phyloP scores from a whole-genome alignment of 345 rosid genomes.

The Aurinia saxatilis region DNA sequence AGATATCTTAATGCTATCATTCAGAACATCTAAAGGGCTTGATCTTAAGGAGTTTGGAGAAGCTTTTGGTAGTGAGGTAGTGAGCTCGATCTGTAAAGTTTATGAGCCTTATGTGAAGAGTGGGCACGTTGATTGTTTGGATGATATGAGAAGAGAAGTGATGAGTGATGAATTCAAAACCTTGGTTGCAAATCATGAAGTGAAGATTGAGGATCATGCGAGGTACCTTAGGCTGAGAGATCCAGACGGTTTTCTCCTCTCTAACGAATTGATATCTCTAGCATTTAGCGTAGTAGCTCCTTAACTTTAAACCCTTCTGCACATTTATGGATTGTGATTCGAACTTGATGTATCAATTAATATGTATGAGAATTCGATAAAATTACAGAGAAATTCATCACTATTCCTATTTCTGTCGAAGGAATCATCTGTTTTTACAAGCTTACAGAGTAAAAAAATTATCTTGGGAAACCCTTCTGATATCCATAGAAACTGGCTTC shows the following conservation, averaged over 20 bases:
- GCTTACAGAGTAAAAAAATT: slow-evolving; percentile 2
- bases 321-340: slow-evolving; percentile 6
- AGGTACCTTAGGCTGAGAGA: slow-evolving; percentile 64
- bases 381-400: slow-evolving; percentile 12
- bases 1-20: slow-evolving; percentile 83
- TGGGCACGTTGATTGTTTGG: slow-evolving; percentile 69
- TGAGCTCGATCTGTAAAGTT: slow-evolving; percentile 45
- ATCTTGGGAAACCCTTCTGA: not conserved
- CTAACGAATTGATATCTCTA: slow-evolving; percentile 74
- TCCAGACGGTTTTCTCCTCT: slow-evolving; percentile 88
- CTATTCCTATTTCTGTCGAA: not conserved
- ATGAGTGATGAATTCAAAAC: slow-evolving; percentile 35
- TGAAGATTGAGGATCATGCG: slow-evolving; percentile 31
- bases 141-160: slow-evolving; percentile 41
- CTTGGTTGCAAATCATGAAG: slow-evolving; percentile 24
- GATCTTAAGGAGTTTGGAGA: slow-evolving; percentile 51
- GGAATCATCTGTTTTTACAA: slow-evolving; percentile 13
- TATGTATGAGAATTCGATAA: slow-evolving; percentile 1
- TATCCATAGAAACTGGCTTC: slow-evolving; percentile 4
- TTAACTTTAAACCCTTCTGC: slow-evolving; percentile 11
- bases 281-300: slow-evolving; percentile 54
- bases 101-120: slow-evolving; percentile 61
- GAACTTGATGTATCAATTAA: not conserved
- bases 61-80: slow-evolving; percentile 55
- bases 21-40: slow-evolving; percentile 76